These are phyloP conservation scores for Phaeosphaeria sp. DNA, from an alignment of 2,329 filamentous ascomycete genomes.

Conservation along the genomic window DNA sequence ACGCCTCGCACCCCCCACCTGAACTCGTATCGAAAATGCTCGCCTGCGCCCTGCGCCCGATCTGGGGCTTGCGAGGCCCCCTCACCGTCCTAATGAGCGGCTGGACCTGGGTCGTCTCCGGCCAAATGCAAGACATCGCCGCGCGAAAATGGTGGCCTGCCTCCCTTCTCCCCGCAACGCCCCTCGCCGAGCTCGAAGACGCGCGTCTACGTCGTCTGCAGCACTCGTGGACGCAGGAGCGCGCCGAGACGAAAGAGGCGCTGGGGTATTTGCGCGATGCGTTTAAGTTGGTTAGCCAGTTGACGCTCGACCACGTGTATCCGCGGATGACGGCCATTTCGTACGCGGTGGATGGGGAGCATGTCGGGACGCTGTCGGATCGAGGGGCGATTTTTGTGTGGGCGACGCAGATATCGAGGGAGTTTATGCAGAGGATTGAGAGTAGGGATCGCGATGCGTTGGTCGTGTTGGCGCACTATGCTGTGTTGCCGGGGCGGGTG, in stretches of 20 bases:
- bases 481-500: constrained; percentile 43
- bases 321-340: constrained; percentile 35
- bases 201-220: constrained; percentile 30
- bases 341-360: constrained; percentile 37
- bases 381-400: constrained; percentile 45
- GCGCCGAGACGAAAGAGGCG: constrained; percentile 22
- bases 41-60: constrained; percentile 28
- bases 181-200: constrained; percentile 38
- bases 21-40: constrained; percentile 36
- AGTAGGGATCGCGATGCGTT: constrained; percentile 41
- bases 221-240: constrained; percentile 26
- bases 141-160: constrained; percentile 45
- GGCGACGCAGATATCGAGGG: constrained; percentile 33
- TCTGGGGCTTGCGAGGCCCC: constrained; percentile 42
- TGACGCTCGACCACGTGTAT: constrained; percentile 33
- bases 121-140: constrained; percentile 35
- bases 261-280: constrained; percentile 36
- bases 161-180: constrained; percentile 25
- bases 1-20: constrained; percentile 21
- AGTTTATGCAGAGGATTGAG: constrained; percentile 40
- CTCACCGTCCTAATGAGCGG: constrained; percentile 39
- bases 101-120: constrained; percentile 38
- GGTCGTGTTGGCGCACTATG: constrained; percentile 49
- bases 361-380: constrained; percentile 37
- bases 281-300: constrained; percentile 39